Evolutionary conservation across 768 basidiomycete genomes (phyloP).

Genomic region (Pluteus cervinus): DNA sequence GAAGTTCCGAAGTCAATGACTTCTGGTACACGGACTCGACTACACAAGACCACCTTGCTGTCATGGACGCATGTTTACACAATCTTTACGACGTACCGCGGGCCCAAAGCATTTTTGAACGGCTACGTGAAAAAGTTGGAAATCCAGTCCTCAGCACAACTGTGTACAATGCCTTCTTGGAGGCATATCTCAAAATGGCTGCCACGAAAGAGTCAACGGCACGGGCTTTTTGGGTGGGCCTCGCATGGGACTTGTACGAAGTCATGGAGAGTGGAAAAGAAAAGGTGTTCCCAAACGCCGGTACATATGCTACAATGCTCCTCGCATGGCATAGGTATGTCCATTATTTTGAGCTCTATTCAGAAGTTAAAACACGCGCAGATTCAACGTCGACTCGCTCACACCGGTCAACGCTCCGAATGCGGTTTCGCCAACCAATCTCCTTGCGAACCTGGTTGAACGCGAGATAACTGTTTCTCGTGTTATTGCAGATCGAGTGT

Average conservation of each 20-base stretch:
- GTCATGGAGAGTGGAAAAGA: conserved; percentile 45
- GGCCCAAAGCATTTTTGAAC: conserved; percentile 67
- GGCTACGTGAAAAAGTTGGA: conserved; percentile 35
- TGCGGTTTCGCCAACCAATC: conserved; percentile 17
- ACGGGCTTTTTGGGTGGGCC: conserved; percentile 51
- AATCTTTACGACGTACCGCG: conserved; percentile 71
- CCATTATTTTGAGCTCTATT: conserved; percentile 1
- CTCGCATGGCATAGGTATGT: conserved; percentile 48
- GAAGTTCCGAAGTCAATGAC: conserved; percentile 32
- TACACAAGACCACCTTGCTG: conserved; percentile 63
- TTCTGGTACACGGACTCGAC: conserved; percentile 58
- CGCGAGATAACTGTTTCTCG: conserved; percentile 42
- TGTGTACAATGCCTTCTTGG: conserved; percentile 64
- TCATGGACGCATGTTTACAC: conserved; percentile 82
- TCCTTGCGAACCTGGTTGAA: conserved; percentile 41
- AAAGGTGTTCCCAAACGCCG: conserved; percentile 40
- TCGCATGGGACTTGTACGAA: conserved; percentile 56
- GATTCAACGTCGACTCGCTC: conserved; percentile 31
- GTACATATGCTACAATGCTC: conserved; percentile 69
- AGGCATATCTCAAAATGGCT: conserved; percentile 59
- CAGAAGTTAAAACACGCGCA: conserved; percentile 11
- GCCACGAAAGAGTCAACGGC: conserved; percentile 35
- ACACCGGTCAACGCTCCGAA: conserved; percentile 12
- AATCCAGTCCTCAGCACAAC: conserved; percentile 32
- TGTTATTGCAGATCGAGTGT: conserved; percentile 53